Evolutionary conservation across 129 eudicot species (phyloP).

Genomic region (Chrysanthemum lavandulifolium): DNA sequence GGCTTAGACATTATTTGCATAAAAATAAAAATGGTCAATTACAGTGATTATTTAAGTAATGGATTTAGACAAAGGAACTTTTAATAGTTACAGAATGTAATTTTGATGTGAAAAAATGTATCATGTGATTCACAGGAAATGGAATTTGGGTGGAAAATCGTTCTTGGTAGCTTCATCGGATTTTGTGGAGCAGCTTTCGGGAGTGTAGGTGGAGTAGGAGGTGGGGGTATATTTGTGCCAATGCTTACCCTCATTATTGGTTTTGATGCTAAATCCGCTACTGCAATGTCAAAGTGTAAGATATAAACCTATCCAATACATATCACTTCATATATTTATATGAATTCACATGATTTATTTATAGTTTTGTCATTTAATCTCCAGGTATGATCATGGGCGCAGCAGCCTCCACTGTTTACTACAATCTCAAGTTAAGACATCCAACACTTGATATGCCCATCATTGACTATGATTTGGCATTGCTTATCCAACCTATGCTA

Average conservation of each 20-base stretch:
- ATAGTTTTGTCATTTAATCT: not conserved
- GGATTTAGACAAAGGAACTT: not conserved
- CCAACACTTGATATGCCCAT: conserved; percentile 93
- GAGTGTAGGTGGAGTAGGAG: conserved; percentile 98
- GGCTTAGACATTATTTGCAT: not conserved
- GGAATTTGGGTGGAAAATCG: conserved; percentile 73
- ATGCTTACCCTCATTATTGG: conserved; percentile 86
- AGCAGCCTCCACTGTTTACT: conserved; percentile 81
- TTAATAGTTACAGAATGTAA: conserved; percentile 4
- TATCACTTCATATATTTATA: not conserved
- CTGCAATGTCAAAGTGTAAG: conserved; percentile 95
- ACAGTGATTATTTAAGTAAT: not conserved
- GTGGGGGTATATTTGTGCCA: conserved; percentile 91
- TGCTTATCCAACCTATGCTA: conserved; percentile 95
- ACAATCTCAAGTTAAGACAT: conserved; percentile 84
- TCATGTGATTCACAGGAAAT: conserved; percentile 56
- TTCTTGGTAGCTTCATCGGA: conserved; percentile 78
- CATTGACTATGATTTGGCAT: conserved; percentile 89
- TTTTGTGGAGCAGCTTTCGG: conserved; percentile 98
- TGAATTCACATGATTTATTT: not conserved
- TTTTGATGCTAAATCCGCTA: conserved; percentile 90
- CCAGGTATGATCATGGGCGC: conserved; percentile 99
- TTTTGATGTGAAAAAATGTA: conserved; percentile 5
- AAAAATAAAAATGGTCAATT: not conserved
- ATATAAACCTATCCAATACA: not conserved